These are phyloP conservation scores for Trichoderma gracile DNA, from an alignment of 2,329 filamentous ascomycete genomes.

Conservation along the genomic window DNA sequence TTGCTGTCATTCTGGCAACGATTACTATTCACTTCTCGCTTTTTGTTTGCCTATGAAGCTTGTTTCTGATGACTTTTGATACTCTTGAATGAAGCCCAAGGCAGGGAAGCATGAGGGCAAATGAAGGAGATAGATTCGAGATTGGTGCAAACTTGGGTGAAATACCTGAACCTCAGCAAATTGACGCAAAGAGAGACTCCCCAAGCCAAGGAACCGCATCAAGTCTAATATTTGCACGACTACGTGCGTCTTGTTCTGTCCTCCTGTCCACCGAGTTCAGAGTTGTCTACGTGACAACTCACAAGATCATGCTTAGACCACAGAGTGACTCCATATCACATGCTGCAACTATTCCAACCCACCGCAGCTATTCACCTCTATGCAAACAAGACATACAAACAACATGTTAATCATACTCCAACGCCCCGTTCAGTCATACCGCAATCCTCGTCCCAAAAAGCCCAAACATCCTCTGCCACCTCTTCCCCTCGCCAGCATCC, in stretches of 20 bases:
- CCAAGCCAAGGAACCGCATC: neutral
- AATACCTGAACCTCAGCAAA: neutral
- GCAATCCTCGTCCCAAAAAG: constrained; percentile 65
- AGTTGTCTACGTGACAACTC: too few species aligned
- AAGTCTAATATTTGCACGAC: neutral
- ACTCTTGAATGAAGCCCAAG: neutral
- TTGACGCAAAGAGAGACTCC: constrained; percentile 3
- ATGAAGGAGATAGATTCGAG: neutral
- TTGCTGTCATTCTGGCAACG: neutral
- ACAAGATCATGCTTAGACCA: too few species aligned
- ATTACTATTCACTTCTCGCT: neutral
- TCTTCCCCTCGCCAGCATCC: constrained; percentile 46
- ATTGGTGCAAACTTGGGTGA: neutral
- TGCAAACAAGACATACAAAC: too few species aligned
- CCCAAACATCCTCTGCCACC: constrained; percentile 64
- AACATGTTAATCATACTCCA: neutral
- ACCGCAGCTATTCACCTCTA: too few species aligned
- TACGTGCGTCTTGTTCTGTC: too few species aligned
- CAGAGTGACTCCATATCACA: too few species aligned
- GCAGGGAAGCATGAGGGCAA: neutral
- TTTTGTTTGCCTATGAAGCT: neutral
- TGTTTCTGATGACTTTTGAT: neutral
- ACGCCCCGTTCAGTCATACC: neutral
- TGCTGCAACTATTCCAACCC: too few species aligned
- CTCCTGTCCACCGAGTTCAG: neutral